Evolutionary conservation across 2,329 filamentous ascomycete genomes (phyloP), one percentile per base, ranked within the genome.

Genomic region (Alternaria tenuissima): DNA sequence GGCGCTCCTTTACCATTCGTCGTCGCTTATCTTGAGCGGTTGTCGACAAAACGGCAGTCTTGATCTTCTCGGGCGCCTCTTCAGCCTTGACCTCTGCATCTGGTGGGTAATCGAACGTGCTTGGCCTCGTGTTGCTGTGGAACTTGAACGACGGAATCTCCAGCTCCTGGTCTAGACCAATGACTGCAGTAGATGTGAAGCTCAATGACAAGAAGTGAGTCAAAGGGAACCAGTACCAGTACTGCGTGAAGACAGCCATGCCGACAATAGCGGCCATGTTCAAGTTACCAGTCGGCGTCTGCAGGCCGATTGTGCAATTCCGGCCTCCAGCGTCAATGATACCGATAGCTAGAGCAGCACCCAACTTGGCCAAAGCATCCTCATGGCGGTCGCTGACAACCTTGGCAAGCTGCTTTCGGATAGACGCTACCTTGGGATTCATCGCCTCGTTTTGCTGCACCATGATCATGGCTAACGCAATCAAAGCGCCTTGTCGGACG

Each of bases 211-310:
- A 80, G 88, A 99, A 99, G 81, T 99, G 95, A 30, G 95, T 96
- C 73, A 98, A 91, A 61, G 95, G 95, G 87, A 99, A 99, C 95
- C 95, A 99, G 84, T 99, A 99, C 95, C 95, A 99, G 84, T 99
- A 99, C 79, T 99, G 95, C 8, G 94, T 96, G 81, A 99, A 99
- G 55, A 99, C 91, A 28, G 93, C 94, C 89, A 97, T 97, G 69
- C 95, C 96, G 18, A 99, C 94, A 68, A 99, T 96, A 63, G 93
- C 96, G 18, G 94, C 89, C 94, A 99, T 97, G 84, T 99, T 98
- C 68, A 99, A 88, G 77, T 97, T 99, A 66, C 96, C 96, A 0
- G 94, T 97, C 81, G 97, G 95, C 1, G 95, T 99, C 80, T 99
- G 95, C 39, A 99, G 86, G 30, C 94, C 94, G 70, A 99, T 98